Evolutionary conservation across 2,329 filamentous ascomycete species (phyloP).

Genomic region (Fusarium sp.): DNA sequence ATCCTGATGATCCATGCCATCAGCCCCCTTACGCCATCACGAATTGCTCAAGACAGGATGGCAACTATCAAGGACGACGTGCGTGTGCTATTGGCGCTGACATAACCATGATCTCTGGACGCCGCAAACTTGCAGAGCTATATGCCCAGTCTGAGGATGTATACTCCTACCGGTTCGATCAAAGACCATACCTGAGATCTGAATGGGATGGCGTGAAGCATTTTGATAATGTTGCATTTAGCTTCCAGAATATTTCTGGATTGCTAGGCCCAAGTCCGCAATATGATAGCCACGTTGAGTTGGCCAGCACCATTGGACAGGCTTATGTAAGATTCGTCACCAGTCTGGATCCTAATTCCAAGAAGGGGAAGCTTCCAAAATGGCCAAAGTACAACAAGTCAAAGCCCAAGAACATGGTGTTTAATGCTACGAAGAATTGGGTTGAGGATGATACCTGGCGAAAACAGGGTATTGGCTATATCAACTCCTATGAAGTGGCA

Average conservation of each 20-base stretch:
- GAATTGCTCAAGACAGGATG: constrained; percentile 30
- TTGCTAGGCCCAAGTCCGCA: constrained; percentile 58
- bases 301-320: constrained; percentile 54
- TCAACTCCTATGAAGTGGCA: constrained; percentile 42
- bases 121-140: constrained; percentile 58
- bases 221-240: constrained; percentile 63
- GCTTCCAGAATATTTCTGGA: constrained; percentile 63
- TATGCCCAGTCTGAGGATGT: constrained; percentile 52
- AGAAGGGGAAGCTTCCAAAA: constrained; percentile 47
- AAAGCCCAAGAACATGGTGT: constrained; percentile 57
- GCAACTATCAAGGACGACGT: constrained; percentile 57
- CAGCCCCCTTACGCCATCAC: constrained; percentile 54
- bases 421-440: constrained; percentile 57
- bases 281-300: constrained; percentile 52
- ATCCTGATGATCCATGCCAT: constrained; percentile 61
- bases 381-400: constrained; percentile 57
- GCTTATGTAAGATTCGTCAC: constrained; percentile 59
- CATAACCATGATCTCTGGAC: constrained; percentile 60
- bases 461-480: constrained; percentile 56
- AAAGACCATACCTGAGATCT: constrained; percentile 55
- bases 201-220: constrained; percentile 58
- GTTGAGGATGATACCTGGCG: constrained; percentile 62
- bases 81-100: constrained; percentile 59
- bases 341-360: constrained; percentile 55
- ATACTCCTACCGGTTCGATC: constrained; percentile 64